Evolutionary conservation across 1,284 basidiomycete genomes (phyloP), one percentile per base, ranked within the genome.

Genomic region (Sporisorium exsertum): DNA sequence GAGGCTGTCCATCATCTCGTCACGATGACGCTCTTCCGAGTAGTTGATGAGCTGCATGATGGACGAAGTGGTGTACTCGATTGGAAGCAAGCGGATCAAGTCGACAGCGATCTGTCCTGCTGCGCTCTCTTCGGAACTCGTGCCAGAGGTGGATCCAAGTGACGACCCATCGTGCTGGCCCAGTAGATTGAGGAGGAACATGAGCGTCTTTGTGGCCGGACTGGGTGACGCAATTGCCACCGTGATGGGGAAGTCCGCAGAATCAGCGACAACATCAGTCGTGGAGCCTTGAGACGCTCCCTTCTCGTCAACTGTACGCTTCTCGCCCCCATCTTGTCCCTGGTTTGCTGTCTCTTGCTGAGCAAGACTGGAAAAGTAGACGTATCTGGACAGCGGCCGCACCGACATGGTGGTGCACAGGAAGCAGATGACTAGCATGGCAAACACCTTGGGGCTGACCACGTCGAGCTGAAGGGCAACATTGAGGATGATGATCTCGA

Each of bases 401-500:
- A 78, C 76, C 12, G 72, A 62, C 62, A 74, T 58, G 35, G 76
- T 78, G 27, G 77, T 73, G 58, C 66, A 70, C 27, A 75, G 57
- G 62, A 77, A 78, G 64, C 64, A 72, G 29, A 77, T 51, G 55
- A 76, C 67, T n/a, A 79, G 62, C 77, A 79, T 79, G 20, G 72
- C 69, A 47, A 78, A 79, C 24, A 78, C 65, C 42, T 58, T 69
- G 13, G 56, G 42, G n/a, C 47, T 66, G 43, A 79, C 66, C 12
- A 79, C 72, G 20, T 64, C 59, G 26, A 72, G 51, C 51, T 78
- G 63, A 7, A 72, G 58, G 9, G 66, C 78, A 0, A 77, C 72
- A 20, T 74, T 77, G 62, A 78, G 68, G 46, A 79, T 79, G 58
- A 79, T 72, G 62, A 79, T 67, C 62, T 79, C 78, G 52, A 79